A percentile compares a stretch with the other conserved stretches of the same genome.
Evolutionary conservation across 495 filamentous ascomycete species (phyloP).

Genomic region (Schizothecium vesticola): DNA sequence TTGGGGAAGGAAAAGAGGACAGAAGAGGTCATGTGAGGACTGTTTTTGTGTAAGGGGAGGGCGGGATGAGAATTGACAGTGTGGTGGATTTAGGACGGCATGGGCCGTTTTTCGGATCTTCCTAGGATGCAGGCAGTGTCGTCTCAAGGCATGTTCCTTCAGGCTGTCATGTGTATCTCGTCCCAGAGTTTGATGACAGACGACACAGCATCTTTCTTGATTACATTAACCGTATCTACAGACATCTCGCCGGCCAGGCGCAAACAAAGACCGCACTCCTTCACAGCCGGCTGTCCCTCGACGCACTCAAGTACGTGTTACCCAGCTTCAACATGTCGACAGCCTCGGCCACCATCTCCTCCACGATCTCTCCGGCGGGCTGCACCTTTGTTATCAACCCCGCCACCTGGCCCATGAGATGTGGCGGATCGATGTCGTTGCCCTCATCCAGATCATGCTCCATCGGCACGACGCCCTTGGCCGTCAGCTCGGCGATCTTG

Average conservation of each 20-base stretch:
- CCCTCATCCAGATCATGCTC: constrained; percentile 72
- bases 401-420: constrained; percentile 91
- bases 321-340: constrained; percentile 60
- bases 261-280: neutral
- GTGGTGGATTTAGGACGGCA: too few relatives aligned
- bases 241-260: neutral
- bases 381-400: constrained; percentile 66
- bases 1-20: too few relatives aligned
- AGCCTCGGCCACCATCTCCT: constrained; percentile 80
- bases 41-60: too few relatives aligned
- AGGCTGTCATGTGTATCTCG: neutral
- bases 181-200: neutral
- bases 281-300: constrained; percentile 41
- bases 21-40: too few relatives aligned
- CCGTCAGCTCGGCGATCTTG: constrained; percentile 66
- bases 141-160: too few relatives aligned
- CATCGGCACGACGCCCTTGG: constrained; percentile 69
- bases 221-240: neutral
- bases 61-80: too few relatives aligned
- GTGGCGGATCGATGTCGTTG: constrained; percentile 72
- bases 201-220: neutral
- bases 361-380: constrained; percentile 75
- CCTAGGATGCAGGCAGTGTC: too few relatives aligned
- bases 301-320: constrained; percentile 40
- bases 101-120: too few relatives aligned